Evolutionary conservation across 345 rosid genomes (phyloP), one percentile per base, ranked within the genome.

Genomic region (Xanthoceras sorbifolium): DNA sequence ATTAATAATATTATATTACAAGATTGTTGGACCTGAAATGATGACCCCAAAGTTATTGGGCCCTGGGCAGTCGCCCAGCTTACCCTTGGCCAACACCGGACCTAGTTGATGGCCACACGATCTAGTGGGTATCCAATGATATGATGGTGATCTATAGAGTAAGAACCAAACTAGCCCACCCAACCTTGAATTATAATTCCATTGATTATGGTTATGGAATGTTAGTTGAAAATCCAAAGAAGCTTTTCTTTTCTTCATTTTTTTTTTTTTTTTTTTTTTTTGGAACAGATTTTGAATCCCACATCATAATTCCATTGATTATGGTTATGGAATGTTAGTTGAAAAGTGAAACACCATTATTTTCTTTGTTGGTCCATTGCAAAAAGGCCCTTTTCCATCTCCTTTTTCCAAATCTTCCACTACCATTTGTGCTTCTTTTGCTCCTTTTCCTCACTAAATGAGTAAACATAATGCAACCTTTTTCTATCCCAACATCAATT

Each of bases 221-320:
- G 76, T 34, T 40, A 20, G 59, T 75, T 40, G 9, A 79, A 74
- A 69, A 74, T n/a, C n/a, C n/a, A n/a, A n/a, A n/a, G n/a, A n/a
- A n/a, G n/a, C n/a, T n/a, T n/a, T n/a, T n/a, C n/a, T n/a, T n/a
- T n/a, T n/a, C n/a, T n/a, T n/a, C n/a, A n/a, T n/a, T n/a, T n/a
- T n/a, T n/a, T n/a, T n/a, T 12, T n/a, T 46, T 55, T 67, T 14
- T 28, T 6, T 17, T 22, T 34, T 17, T 54, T 79, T 59, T 29
- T 1, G 67, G 72, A 6, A 3, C 6, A 60, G 52, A 57, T 36
- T 57, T 59, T 64, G 67, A 52, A 52, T 75, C 64, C 36, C 6
- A 22, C 60, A n/a, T 63, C 62, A 71, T 50, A n/a, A 31, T 36
- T 69, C 52, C 36, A 52, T 79, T 63, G 75, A 28, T 59, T 29